Conservation (phyloP, 108 stramenopile species). For the Ochromonas danica region DNA sequence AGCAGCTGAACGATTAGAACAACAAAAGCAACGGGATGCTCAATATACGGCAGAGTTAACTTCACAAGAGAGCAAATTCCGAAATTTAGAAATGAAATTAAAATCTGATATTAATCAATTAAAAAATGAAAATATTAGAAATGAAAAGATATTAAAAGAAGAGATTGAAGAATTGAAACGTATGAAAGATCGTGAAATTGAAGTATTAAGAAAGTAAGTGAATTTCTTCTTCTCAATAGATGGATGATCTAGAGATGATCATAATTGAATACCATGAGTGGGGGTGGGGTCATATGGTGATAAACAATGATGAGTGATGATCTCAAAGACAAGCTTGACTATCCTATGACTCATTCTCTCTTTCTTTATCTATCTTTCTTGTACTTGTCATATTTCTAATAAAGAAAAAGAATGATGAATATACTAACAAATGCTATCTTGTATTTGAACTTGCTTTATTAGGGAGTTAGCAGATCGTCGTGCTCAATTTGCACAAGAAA, state of each 20-base stretch:
- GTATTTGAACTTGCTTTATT: no score
- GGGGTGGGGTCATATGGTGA: no score
- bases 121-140: not conserved
- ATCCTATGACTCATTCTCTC: no score
- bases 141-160: not conserved
- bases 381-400: no score
- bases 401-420: no score
- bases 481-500: slow-evolving; percentile 24
- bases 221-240: no score
- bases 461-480: slow-evolving; percentile 7
- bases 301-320: no score
- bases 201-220: not conserved
- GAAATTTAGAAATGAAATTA: not conserved
- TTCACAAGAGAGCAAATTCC: not conserved
- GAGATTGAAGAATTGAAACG: not conserved
- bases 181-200: slow-evolving; percentile 9
- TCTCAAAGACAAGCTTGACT: no score
- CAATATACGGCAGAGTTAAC: not conserved
- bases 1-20: not conserved
- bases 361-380: no score
- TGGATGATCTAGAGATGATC: no score
- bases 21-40: not conserved
- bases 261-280: no score
- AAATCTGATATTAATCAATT: slow-evolving; percentile 22
- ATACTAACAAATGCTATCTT: no score